These are phyloP conservation scores for Simplicillium aogashimaense DNA, from an alignment of 2,329 filamentous ascomycete genomes.

Conservation along the genomic window DNA sequence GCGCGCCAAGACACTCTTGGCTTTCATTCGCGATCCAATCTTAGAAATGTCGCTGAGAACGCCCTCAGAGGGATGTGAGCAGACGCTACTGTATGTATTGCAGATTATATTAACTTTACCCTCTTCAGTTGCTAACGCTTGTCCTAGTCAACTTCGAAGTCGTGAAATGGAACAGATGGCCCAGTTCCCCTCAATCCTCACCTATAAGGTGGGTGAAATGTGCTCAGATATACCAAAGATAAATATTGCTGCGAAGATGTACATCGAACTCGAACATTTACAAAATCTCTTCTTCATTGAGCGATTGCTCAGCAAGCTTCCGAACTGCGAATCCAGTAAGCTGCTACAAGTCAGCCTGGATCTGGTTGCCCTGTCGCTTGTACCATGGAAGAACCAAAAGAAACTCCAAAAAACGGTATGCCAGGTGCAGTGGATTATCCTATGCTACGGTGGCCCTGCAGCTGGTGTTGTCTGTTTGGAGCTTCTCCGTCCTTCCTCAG, in stretches of 20 bases:
- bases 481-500: constrained; percentile 26
- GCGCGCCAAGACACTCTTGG: constrained; percentile 14
- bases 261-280: constrained; percentile 37
- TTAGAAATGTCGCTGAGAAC: constrained; percentile 19
- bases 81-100: constrained; percentile 21
- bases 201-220: constrained; percentile 40
- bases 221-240: constrained; percentile 30
- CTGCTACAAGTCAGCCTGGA: constrained; percentile 33
- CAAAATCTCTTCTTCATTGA: constrained; percentile 49
- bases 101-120: constrained; percentile 18
- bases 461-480: constrained; percentile 38
- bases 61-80: constrained; percentile 22
- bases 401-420: constrained; percentile 24
- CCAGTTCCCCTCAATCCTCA: constrained; percentile 35
- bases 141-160: constrained; percentile 32
- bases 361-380: constrained; percentile 31
- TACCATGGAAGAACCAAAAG: constrained; percentile 37
- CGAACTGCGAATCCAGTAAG: constrained; percentile 21
- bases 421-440: constrained; percentile 37
- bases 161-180: constrained; percentile 32
- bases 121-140: constrained; percentile 39
- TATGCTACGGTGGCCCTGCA: constrained; percentile 36
- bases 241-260: constrained; percentile 29
- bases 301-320: constrained; percentile 37
- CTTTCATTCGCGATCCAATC: constrained; percentile 15